phyloP scores from a whole-genome alignment of 441 rosid genomes.

The Croton laevigatus region DNA sequence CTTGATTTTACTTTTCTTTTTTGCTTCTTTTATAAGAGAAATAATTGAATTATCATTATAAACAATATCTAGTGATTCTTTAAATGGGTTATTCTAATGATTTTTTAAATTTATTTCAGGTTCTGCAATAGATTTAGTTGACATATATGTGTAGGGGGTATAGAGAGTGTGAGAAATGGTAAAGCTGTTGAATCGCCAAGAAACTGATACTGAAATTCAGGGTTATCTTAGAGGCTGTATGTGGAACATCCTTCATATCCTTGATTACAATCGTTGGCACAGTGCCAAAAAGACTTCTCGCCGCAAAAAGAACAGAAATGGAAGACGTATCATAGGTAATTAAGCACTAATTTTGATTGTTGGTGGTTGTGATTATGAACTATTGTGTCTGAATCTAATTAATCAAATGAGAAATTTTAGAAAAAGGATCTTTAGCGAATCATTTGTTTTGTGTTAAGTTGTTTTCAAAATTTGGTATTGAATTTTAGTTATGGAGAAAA shows the following conservation, averaged over 20 bases:
- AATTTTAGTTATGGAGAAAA: not conserved
- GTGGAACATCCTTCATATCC: constrained; percentile 54
- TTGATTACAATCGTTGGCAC: constrained; percentile 52
- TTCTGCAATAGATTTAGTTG: not conserved
- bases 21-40: not conserved
- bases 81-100: constrained; percentile 11
- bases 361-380: too few relatives aligned
- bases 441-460: not conserved
- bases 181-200: constrained; percentile 30
- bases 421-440: not conserved
- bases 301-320: constrained; percentile 35
- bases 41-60: not conserved
- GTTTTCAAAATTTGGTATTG: not conserved
- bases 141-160: not conserved
- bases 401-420: too few relatives aligned
- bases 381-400: too few relatives aligned
- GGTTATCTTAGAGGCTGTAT: constrained; percentile 49
- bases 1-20: not conserved
- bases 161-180: constrained; percentile 31
- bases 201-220: constrained; percentile 34
- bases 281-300: constrained; percentile 30
- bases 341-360: constrained; percentile 17
- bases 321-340: constrained; percentile 40
- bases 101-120: constrained; percentile 21
- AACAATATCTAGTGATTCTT: not conserved